phyloP scores from a whole-genome alignment of 129 eudicot genomes.

The Silybum marianum region DNA sequence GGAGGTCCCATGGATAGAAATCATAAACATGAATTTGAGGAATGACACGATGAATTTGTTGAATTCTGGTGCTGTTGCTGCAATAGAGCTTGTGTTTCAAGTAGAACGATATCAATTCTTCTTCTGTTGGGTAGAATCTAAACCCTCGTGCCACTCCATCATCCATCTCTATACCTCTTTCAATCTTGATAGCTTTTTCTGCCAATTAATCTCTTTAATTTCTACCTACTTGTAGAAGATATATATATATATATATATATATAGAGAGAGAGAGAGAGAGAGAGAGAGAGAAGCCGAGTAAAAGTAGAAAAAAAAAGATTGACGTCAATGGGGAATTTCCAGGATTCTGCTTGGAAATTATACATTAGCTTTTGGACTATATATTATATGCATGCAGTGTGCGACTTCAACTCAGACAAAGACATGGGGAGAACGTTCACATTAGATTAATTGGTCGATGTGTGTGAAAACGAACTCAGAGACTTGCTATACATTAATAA shows the following conservation, averaged over 20 bases:
- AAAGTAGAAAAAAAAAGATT: not conserved
- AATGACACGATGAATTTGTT: conserved; percentile 28
- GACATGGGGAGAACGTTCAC: not conserved
- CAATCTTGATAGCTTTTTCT: not conserved
- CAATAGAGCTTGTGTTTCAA: conserved; percentile 23
- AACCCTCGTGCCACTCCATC: conserved; percentile 26
- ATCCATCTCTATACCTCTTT: not conserved
- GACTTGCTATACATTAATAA: too few species aligned
- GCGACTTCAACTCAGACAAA: not conserved
- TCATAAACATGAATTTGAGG: conserved; percentile 39
- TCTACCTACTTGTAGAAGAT: not conserved
- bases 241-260: not conserved
- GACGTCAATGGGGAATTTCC: not conserved
- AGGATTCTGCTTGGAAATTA: not conserved
- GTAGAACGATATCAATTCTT: conserved; percentile 37
- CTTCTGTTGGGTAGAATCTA: conserved; percentile 48
- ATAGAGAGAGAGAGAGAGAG: not conserved
- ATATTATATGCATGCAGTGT: not conserved
- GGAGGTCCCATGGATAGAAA: conserved; percentile 43
- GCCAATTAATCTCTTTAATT: not conserved
- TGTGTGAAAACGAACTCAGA: too few species aligned
- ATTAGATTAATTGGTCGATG: not conserved
- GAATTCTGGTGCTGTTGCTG: conserved; percentile 1
- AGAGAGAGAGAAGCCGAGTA: not conserved
- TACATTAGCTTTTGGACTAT: not conserved